Evolutionary conservation across 139 green algal species (phyloP), one percentile per base, ranked within the genome.

Genomic region (Picochlorum sp.): DNA sequence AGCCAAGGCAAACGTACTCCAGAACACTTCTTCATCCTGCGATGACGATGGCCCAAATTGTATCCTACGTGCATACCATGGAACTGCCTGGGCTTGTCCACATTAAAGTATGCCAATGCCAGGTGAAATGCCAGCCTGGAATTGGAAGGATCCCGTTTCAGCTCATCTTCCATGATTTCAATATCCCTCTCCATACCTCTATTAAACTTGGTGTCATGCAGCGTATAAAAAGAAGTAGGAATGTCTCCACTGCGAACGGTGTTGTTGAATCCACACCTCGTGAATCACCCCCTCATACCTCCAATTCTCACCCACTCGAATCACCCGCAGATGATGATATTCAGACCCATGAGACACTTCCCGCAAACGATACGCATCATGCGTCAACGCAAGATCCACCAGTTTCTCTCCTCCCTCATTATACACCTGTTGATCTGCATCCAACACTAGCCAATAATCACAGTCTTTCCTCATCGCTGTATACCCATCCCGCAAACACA

Each of bases 371-470:
- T 62, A 62, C 30, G 30, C 30, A 23, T n/a, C 18, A 16, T 47
- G n/a, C n/a, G n/a, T 47, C 30, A 62, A 47, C 21, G n/a, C 10
- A 9, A 62, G 32, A 49, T 62, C 56, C 16, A 21, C 56, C n/a
- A 62, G 15, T 16, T 0, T 23, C 16, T 11, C 18, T 9, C 10
- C 56, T 45, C 55, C 4, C 14, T 62, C 56, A 23, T 20, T 8
- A 20, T 34, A 20, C 56, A 62, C 20, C n/a, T 49, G 16, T 47
- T 62, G 56, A 14, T 62, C 56, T 49, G 56, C 56, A 62, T 62
- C 56, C 18, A 62, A 21, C n/a, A 62, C 16, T 0, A 62, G 56
- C 56, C 56, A 62, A 21, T 62, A 62, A 16, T 62, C 30, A 47
- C 56, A 62, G 16, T 62, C 18, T 9, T 7, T 47, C n/a, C 56